Evolutionary conservation across 768 basidiomycete genomes (phyloP).

Genomic region (Leccinum imitatum): DNA sequence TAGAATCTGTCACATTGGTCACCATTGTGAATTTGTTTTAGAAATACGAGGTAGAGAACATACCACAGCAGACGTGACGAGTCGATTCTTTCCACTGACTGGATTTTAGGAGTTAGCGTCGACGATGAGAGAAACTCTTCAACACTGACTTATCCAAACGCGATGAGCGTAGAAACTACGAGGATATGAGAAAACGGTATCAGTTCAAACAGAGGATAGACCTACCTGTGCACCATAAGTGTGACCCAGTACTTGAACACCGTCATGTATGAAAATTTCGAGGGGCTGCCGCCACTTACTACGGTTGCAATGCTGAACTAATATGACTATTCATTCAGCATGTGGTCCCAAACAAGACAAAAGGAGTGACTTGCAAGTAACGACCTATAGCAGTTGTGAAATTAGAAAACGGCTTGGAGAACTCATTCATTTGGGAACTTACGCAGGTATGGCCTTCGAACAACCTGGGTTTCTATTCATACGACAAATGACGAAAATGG

Average conservation of each 20-base stretch:
- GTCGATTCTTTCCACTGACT: constrained; percentile 23
- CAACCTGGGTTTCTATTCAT: background rate
- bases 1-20: constrained; percentile 3
- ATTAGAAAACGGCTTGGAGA: background rate
- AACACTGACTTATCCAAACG: constrained; percentile 28
- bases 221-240: constrained; percentile 24
- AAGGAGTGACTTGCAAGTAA: constrained; percentile 1
- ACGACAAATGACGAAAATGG: constrained; percentile 13
- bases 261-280: background rate
- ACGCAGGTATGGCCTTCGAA: constrained; percentile 3
- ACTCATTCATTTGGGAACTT: background rate
- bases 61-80: constrained; percentile 18
- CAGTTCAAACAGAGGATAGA: background rate
- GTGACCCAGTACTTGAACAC: constrained; percentile 15
- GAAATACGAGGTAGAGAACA: background rate
- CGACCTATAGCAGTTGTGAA: background rate
- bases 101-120: background rate
- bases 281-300: constrained; percentile 5
- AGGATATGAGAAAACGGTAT: background rate
- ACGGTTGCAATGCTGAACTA: constrained; percentile 1
- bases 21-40: background rate
- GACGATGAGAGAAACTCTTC: background rate
- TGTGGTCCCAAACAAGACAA: background rate
- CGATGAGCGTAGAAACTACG: constrained; percentile 27
- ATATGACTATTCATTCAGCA: background rate